phyloP scores from a whole-genome alignment of 306 rosid genomes.

The Rosa rugosa region DNA sequence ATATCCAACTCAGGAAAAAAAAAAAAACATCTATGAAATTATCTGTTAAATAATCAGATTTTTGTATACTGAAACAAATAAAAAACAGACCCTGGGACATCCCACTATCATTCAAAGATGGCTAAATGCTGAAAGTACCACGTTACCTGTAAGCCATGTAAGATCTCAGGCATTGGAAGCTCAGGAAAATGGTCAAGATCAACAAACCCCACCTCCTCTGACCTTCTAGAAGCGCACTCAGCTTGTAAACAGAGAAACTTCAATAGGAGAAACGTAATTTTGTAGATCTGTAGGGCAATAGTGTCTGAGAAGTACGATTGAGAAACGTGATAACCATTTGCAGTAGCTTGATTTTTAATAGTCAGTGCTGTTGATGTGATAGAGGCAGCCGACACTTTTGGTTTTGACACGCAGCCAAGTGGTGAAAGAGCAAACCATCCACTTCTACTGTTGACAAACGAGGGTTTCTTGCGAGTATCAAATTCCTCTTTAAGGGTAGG shows the following conservation, averaged over 20 bases:
- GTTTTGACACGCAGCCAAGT: constrained; percentile 60
- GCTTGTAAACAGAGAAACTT: constrained; percentile 90
- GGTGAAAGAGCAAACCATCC: constrained; percentile 94
- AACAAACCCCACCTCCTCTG: constrained; percentile 87
- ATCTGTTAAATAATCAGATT: neutral
- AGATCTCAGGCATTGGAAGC: constrained; percentile 95
- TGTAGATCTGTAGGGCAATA: constrained; percentile 72
- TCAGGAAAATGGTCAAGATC: constrained; percentile 96
- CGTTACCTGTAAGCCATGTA: constrained; percentile 85
- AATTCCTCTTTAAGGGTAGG: constrained; percentile 81
- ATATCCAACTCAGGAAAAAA: neutral
- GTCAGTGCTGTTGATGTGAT: constrained; percentile 32
- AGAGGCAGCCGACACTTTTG: constrained; percentile 52
- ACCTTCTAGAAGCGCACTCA: constrained; percentile 86
- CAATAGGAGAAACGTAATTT: constrained; percentile 68
- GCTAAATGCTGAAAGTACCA: neutral
- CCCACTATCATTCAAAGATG: neutral
- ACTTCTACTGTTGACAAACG: constrained; percentile 61
- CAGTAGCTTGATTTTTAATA: constrained; percentile 49
- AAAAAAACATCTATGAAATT: neutral
- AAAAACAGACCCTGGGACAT: neutral
- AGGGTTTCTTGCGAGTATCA: constrained; percentile 59
- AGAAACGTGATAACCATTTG: constrained; percentile 37
- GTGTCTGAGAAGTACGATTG: constrained; percentile 70
- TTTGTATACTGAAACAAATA: neutral